phyloP scores from a whole-genome alignment of 1,284 basidiomycete species.

The Fomitopsis betulina region DNA sequence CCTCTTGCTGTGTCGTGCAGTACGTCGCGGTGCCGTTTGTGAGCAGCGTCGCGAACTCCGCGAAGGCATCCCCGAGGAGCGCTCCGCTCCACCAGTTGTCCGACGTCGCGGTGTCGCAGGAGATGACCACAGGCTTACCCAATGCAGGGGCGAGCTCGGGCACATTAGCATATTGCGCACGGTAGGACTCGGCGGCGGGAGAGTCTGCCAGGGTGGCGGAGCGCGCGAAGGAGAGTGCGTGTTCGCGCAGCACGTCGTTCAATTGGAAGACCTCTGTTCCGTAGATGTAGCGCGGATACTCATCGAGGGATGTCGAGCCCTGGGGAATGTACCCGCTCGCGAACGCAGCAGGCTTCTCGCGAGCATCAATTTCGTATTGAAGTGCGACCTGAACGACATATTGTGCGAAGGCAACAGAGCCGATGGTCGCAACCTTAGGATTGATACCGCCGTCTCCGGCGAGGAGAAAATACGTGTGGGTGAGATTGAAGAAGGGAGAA shows the following conservation, averaged over 20 bases:
- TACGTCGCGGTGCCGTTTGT: conserved; percentile 36
- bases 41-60: conserved; percentile 36
- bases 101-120: conserved; percentile 36
- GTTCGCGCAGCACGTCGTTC: conserved; percentile 37
- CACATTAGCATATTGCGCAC: conserved; percentile 26
- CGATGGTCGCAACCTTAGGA: conserved; percentile 37
- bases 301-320: conserved; percentile 29
- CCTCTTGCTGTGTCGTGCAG: conserved; percentile 44
- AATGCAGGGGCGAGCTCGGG: conserved; percentile 21
- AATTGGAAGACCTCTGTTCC: conserved; percentile 50
- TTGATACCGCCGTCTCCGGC: conserved; percentile 44
- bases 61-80: conserved; percentile 35
- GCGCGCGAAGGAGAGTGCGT: conserved; percentile 28
- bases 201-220: conserved; percentile 35
- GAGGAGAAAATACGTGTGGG: conserved; percentile 41
- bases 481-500: conserved; percentile 36
- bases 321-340: conserved; percentile 38
- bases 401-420: conserved; percentile 38
- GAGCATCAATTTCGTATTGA: conserved; percentile 42
- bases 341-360: conserved; percentile 39
- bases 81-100: conserved; percentile 41
- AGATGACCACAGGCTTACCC: conserved; percentile 31
- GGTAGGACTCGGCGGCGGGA: conserved; percentile 27
- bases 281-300: conserved; percentile 32
- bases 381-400: conserved; percentile 42